A percentile compares a stretch with the other conserved stretches of the same genome.
Evolutionary conservation across 768 basidiomycete species (phyloP).

Genomic region (Lactifluus piperatus): DNA sequence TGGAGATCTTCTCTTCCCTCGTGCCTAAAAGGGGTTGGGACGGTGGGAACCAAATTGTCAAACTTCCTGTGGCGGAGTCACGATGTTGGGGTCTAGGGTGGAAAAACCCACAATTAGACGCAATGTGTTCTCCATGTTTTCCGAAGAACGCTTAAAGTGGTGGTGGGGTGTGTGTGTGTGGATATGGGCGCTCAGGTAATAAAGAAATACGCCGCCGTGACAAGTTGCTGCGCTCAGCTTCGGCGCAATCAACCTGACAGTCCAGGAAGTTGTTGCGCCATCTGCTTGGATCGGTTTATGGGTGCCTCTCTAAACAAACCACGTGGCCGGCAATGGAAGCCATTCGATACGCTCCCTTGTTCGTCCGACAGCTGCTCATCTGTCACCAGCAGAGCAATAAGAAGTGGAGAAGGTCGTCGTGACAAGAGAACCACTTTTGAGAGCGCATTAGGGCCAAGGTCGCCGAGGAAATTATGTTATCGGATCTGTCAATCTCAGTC

Average conservation of each 20-base stretch:
- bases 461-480: conserved; percentile 11
- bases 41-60: conserved; percentile 3
- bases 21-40: conserved; percentile 13
- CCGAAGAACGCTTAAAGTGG: conserved; percentile 3
- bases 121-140: conserved; percentile 12
- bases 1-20: conserved; percentile 9
- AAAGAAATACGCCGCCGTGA: not conserved
- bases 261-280: conserved; percentile 8
- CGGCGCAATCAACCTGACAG: conserved; percentile 16
- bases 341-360: not conserved
- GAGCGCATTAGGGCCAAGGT: not conserved
- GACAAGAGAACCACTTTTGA: not conserved
- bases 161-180: too few relatives aligned
- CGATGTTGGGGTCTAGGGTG: not conserved
- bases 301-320: not conserved
- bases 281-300: not conserved
- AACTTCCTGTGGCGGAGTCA: conserved; percentile 1
- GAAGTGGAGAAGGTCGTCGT: not conserved
- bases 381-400: not conserved
- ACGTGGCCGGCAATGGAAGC: not conserved
- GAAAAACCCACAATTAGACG: not conserved
- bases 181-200: conserved; percentile 8
- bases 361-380: not conserved
- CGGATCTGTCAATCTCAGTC: conserved; percentile 8
- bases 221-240: not conserved